Percentiles rank a stretch among this genome's conserved stretches.
Conservation (phyloP, 257 asterid genomes). For the Mitragyna speciosa region DNA sequence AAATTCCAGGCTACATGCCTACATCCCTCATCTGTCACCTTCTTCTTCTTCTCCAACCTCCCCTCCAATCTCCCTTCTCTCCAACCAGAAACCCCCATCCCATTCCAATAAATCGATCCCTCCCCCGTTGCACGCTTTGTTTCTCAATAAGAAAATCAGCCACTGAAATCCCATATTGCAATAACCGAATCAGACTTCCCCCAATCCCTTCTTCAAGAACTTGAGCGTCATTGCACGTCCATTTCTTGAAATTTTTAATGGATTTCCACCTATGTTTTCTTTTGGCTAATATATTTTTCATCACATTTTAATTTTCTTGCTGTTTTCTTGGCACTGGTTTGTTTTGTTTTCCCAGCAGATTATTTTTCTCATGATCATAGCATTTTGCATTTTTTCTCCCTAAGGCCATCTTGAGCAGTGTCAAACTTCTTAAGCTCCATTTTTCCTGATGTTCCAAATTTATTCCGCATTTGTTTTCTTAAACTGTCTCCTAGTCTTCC, state of each 20-base stretch:
- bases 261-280: neutral
- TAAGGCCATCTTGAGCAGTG: no score
- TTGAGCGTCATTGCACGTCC: slow-evolving; percentile 26
- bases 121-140: slow-evolving; percentile 19
- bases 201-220: slow-evolving; percentile 58
- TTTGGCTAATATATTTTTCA: neutral
- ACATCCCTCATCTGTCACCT: slow-evolving; percentile 30
- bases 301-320: neutral
- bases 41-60: slow-evolving; percentile 40
- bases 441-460: no score
- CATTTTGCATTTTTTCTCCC: no score
- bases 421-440: no score
- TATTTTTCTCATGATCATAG: slow-evolving; percentile 42
- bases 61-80: slow-evolving; percentile 33
- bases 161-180: no score
- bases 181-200: no score
- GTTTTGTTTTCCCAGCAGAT: slow-evolving; percentile 76
- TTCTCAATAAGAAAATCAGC: no score
- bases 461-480: no score
- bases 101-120: slow-evolving; percentile 15
- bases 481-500: no score
- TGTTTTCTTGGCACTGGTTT: slow-evolving; percentile 47
- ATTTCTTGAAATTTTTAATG: neutral
- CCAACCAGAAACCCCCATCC: slow-evolving; percentile 29
- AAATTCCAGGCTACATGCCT: slow-evolving; percentile 38